Conservation (phyloP, 495 filamentous ascomycete genomes). For the Apodospora peruviana region DNA sequence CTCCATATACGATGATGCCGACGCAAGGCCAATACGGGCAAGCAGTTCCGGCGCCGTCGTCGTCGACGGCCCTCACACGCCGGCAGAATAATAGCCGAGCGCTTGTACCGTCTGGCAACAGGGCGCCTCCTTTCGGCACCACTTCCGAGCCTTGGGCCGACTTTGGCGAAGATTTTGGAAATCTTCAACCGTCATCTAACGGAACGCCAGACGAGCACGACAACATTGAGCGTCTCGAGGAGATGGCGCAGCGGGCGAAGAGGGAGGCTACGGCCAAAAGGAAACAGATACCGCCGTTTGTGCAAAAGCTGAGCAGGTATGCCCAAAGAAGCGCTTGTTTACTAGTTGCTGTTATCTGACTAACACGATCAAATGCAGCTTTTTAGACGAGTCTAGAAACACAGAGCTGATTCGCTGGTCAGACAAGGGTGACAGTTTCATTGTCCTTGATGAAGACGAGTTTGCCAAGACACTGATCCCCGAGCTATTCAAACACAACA, state of each 20-base stretch:
- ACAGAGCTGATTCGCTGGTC: constrained; percentile 97
- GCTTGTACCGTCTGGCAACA: constrained; percentile 41
- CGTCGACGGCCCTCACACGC: constrained; percentile 63
- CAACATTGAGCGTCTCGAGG: constrained; percentile 69
- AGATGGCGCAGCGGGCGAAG: constrained; percentile 69
- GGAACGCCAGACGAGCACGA: constrained; percentile 53
- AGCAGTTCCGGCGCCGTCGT: constrained; percentile 19
- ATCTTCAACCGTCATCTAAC: constrained; percentile 29
- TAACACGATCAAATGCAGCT: constrained; percentile 47
- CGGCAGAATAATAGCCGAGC: constrained; percentile 58
- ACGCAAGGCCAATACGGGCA: constrained; percentile 38
- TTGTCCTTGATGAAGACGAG: constrained; percentile 96
- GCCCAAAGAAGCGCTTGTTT: too few relatives aligned
- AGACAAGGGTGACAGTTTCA: constrained; percentile 89
- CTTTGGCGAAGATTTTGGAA: constrained; percentile 43
- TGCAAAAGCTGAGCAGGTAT: constrained; percentile 97
- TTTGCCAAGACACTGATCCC: constrained; percentile 97
- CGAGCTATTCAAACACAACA: constrained; percentile 98
- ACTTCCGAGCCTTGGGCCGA: constrained; percentile 39
- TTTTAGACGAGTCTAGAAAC: constrained; percentile 86
- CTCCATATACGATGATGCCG: constrained; percentile 39
- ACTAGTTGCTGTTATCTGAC: too few relatives aligned
- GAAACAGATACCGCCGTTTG: constrained; percentile 95
- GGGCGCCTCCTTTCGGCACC: constrained; percentile 39
- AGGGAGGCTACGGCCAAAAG: constrained; percentile 76